Evolutionary conservation across 805 yeast species (phyloP).

Genomic region (Phaffomyces thermotolerans): DNA sequence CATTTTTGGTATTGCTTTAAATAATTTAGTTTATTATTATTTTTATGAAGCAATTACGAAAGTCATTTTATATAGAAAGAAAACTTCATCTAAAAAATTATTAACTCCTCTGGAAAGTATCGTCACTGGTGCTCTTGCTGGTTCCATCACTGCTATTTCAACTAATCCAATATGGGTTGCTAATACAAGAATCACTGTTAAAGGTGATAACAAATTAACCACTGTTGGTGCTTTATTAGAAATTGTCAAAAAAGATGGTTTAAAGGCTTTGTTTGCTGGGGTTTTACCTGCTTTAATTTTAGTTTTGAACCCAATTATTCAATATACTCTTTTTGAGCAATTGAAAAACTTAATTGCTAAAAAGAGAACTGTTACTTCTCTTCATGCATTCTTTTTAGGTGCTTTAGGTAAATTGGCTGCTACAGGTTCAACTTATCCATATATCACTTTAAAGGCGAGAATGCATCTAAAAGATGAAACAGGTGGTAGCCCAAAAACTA

Average conservation of each 20-base stretch:
- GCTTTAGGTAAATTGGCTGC: conserved; percentile 87
- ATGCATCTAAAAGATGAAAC: conserved; percentile 59
- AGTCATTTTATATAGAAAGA: conserved; percentile 29
- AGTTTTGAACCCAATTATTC: conserved; percentile 84
- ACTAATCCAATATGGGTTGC: conserved; percentile 96
- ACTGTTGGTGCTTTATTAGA: conserved; percentile 53
- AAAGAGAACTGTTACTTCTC: conserved; percentile 43
- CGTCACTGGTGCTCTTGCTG: conserved; percentile 64
- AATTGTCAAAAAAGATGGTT: conserved; percentile 66
- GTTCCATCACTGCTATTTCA: conserved; percentile 71
- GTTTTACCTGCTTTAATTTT: conserved; percentile 80
- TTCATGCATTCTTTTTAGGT: conserved; percentile 79
- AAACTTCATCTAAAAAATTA: conserved; percentile 14
- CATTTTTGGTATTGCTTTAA: conserved; percentile 73
- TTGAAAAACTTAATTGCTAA: conserved; percentile 58
- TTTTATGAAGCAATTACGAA: conserved; percentile 71
- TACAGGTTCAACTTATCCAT: conserved; percentile 86
- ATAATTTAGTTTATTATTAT: conserved; percentile 86
- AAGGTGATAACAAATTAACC: conserved; percentile 24
- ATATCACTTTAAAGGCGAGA: conserved; percentile 82
- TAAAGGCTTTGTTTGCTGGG: conserved; percentile 71
- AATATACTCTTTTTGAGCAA: conserved; percentile 88
- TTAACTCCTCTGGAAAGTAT: conserved; percentile 21
- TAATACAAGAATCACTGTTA: conserved; percentile 80
- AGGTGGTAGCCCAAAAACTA: conserved; percentile 25